phyloP scores from a whole-genome alignment of 495 filamentous ascomycete species.

The Evernia prunastri region DNA sequence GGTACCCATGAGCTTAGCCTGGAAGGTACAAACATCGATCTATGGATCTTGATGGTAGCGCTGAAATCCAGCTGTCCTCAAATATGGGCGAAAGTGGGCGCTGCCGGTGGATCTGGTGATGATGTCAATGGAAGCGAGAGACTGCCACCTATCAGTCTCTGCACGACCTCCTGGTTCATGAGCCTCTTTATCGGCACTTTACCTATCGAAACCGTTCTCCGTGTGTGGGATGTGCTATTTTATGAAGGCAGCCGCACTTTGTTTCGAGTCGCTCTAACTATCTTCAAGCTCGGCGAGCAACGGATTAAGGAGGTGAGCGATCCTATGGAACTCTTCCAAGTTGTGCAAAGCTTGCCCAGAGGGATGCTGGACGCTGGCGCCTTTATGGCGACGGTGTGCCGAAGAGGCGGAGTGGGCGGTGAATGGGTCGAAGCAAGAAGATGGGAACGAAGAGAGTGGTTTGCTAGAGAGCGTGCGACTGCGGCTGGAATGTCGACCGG shows the following conservation, averaged over 20 bases:
- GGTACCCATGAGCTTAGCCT: slow-evolving; percentile 89
- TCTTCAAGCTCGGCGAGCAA: slow-evolving; percentile 84
- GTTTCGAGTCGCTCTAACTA: slow-evolving; percentile 85
- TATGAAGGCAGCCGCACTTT: slow-evolving; percentile 92
- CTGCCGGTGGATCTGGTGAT: slow-evolving; percentile 44
- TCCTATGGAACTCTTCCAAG: slow-evolving; percentile 93
- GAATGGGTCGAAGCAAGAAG: slow-evolving; percentile 26
- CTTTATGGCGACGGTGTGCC: slow-evolving; percentile 55
- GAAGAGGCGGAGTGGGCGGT: slow-evolving; percentile 21
- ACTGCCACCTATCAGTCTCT: slow-evolving; percentile 83
- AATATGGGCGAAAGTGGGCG: slow-evolving; percentile 84
- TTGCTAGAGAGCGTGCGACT: slow-evolving; percentile 21
- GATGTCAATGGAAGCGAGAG: slow-evolving; percentile 43
- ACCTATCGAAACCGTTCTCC: slow-evolving; percentile 81
- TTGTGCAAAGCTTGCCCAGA: slow-evolving; percentile 86
- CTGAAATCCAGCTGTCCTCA: slow-evolving; percentile 75
- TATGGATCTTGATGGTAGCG: slow-evolving; percentile 83
- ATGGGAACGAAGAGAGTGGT: slow-evolving; percentile 20
- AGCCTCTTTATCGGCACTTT: slow-evolving; percentile 87
- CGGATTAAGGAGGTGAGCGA: slow-evolving; percentile 76
- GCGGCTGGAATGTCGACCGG: background rate
- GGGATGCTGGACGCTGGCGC: slow-evolving; percentile 71
- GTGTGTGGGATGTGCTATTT: slow-evolving; percentile 95
- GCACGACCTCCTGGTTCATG: slow-evolving; percentile 99
- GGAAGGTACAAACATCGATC: slow-evolving; percentile 89